phyloP scores from a whole-genome alignment of 148 eudicot genomes.

The Rhododendron mucronatum region DNA sequence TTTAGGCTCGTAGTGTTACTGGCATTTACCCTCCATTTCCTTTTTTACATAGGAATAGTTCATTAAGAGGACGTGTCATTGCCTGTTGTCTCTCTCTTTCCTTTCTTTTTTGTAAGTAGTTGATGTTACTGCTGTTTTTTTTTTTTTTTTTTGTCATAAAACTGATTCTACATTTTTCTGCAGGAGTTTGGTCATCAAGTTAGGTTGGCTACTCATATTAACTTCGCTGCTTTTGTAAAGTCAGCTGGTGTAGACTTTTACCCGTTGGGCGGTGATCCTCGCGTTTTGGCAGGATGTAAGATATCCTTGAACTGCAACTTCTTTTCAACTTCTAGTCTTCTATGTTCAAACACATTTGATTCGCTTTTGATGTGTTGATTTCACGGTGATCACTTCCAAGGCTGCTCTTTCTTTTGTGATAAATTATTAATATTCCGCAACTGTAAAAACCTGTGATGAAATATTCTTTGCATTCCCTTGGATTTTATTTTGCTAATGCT shows the following conservation, averaged over 20 bases:
- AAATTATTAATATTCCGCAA: not conserved
- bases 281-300: constrained; percentile 91
- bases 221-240: constrained; percentile 70
- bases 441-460: not conserved
- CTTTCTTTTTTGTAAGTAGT: not conserved
- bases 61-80: not conserved
- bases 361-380: not conserved
- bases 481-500: not conserved
- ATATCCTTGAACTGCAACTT: constrained; percentile 5
- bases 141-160: not conserved
- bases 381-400: not conserved
- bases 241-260: constrained; percentile 88
- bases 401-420: not conserved
- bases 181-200: constrained; percentile 95
- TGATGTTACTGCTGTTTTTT: not conserved
- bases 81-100: not conserved
- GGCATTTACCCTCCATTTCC: not conserved
- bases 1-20: not conserved
- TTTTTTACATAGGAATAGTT: not conserved
- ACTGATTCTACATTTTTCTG: constrained; percentile 16
- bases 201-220: constrained; percentile 85
- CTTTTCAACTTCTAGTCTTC: not conserved
- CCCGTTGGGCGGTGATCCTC: constrained; percentile 95
- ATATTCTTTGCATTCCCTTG: not conserved
- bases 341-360: not conserved